These are phyloP conservation scores for Alternaria solani DNA, from an alignment of 2,329 filamentous ascomycete genomes.

Conservation along the genomic window DNA sequence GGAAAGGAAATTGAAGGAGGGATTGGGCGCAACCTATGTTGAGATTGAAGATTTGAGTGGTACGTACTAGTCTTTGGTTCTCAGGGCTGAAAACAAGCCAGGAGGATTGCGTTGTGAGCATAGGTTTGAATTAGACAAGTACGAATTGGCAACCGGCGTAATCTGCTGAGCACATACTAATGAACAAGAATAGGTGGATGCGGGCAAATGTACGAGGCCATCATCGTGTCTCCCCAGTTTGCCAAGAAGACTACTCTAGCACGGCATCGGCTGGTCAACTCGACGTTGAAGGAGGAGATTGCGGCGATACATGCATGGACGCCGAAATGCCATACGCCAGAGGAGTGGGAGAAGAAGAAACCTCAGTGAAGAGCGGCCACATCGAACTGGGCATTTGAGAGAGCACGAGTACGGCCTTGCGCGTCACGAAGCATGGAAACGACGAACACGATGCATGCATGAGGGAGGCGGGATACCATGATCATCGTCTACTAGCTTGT, in stretches of 20 bases:
- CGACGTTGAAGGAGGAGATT: constrained; percentile 84
- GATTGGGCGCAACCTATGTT: constrained; percentile 78
- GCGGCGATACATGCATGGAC: constrained; percentile 94
- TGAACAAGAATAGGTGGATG: constrained; percentile 64
- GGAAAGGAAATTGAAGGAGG: constrained; percentile 71
- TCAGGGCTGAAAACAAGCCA: background rate
- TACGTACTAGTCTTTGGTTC: constrained; percentile 56
- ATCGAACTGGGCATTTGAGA: background rate
- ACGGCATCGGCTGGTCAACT: constrained; percentile 86
- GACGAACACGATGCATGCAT: background rate
- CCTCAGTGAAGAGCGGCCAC: constrained; percentile 30
- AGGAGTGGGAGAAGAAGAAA: constrained; percentile 81
- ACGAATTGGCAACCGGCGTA: background rate
- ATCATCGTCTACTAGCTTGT: background rate
- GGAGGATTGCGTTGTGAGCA: no score
- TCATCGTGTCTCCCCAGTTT: constrained; percentile 67
- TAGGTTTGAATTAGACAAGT: background rate
- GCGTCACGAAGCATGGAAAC: background rate
- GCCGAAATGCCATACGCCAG: constrained; percentile 89
- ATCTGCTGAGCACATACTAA: constrained; percentile 22
- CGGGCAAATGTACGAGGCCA: constrained; percentile 73
- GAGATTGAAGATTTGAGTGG: constrained; percentile 93
- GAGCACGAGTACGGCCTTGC: background rate
- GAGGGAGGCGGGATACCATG: background rate
- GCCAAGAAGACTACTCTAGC: constrained; percentile 73